These are phyloP conservation scores for Mycena chlorophos DNA, from an alignment of 768 basidiomycete genomes.

Conservation along the genomic window DNA sequence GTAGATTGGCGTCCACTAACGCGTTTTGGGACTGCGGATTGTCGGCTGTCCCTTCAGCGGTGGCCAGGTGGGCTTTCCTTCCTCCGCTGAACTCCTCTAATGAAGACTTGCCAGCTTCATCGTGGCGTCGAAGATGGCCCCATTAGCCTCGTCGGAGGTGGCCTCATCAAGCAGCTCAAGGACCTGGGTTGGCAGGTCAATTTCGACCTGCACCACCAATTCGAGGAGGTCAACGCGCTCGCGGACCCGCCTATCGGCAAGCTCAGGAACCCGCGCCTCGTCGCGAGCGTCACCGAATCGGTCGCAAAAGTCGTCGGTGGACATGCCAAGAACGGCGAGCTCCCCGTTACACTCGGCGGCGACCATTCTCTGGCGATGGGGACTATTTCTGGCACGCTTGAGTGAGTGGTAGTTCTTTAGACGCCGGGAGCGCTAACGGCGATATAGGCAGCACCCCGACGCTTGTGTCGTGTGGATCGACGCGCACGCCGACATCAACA, in stretches of 20 bases:
- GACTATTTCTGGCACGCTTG: slow-evolving; percentile 74
- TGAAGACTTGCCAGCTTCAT: slow-evolving; percentile 50
- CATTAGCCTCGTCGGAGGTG: slow-evolving; percentile 84
- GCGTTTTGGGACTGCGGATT: slow-evolving; percentile 60
- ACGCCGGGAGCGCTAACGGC: slow-evolving; percentile 2
- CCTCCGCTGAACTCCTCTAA: slow-evolving; percentile 13
- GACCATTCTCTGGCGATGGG: slow-evolving; percentile 97
- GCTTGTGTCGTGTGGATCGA: slow-evolving; percentile 95
- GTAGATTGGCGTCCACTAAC: slow-evolving; percentile 3
- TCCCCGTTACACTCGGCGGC: slow-evolving; percentile 91
- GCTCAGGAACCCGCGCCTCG: slow-evolving; percentile 87
- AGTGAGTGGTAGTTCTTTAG: slow-evolving; percentile 2
- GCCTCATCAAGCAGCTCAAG: slow-evolving; percentile 74
- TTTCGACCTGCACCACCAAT: slow-evolving; percentile 89
- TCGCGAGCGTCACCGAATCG: slow-evolving; percentile 77
- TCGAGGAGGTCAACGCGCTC: slow-evolving; percentile 66
- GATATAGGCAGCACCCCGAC: slow-evolving; percentile 63
- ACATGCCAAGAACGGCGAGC: slow-evolving; percentile 73
- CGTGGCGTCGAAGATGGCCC: slow-evolving; percentile 86
- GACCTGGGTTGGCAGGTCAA: slow-evolving; percentile 85
- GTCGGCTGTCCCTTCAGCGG: slow-evolving; percentile 94
- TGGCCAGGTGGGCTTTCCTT: slow-evolving; percentile 54
- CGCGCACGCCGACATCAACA: slow-evolving; percentile 97
- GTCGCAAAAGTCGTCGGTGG: slow-evolving; percentile 73
- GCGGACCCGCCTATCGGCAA: slow-evolving; percentile 82